Evolutionary conservation across 2,329 filamentous ascomycete genomes (phyloP).

Genomic region (Aspergillus calidoustus): DNA sequence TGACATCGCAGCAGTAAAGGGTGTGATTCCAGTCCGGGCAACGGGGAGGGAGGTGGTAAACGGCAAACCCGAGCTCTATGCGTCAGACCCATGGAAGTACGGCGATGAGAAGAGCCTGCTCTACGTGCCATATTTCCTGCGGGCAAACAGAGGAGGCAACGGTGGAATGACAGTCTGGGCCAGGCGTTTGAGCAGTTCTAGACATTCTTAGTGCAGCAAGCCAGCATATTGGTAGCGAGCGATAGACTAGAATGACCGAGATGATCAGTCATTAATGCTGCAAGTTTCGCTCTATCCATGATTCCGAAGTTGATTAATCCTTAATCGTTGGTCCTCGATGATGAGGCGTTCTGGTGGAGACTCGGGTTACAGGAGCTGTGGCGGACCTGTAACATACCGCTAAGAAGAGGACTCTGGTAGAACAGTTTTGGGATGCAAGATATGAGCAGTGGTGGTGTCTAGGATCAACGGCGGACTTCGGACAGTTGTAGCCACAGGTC

Average conservation of each 20-base stretch:
- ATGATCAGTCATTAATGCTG: too few species aligned
- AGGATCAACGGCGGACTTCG: not conserved
- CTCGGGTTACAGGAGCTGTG: too few species aligned
- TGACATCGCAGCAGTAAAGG: slow-evolving; percentile 22
- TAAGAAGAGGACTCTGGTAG: too few species aligned
- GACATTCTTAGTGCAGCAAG: not conserved
- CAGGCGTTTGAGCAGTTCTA: not conserved
- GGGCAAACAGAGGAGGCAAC: slow-evolving; percentile 59
- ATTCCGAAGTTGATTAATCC: too few species aligned
- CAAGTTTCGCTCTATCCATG: too few species aligned
- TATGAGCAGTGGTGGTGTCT: not conserved
- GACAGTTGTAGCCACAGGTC: slow-evolving; percentile 4
- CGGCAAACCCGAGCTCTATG: not conserved
- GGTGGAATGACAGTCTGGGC: slow-evolving; percentile 57
- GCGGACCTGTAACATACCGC: too few species aligned
- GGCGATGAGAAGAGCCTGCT: slow-evolving; percentile 41
- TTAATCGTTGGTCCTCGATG: too few species aligned
- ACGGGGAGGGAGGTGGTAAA: slow-evolving; percentile 8
- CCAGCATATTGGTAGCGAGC: too few species aligned
- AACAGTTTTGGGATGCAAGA: not conserved
- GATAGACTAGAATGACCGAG: not conserved
- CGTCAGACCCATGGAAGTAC: slow-evolving; percentile 8
- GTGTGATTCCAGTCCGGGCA: slow-evolving; percentile 21
- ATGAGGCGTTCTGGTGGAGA: too few species aligned
- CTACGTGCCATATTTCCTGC: slow-evolving; percentile 61